A percentile compares a stretch with the other conserved stretches of the same genome.
phyloP scores from a whole-genome alignment of 164 flowering plant genomes.

The Tinospora cordifolia region DNA sequence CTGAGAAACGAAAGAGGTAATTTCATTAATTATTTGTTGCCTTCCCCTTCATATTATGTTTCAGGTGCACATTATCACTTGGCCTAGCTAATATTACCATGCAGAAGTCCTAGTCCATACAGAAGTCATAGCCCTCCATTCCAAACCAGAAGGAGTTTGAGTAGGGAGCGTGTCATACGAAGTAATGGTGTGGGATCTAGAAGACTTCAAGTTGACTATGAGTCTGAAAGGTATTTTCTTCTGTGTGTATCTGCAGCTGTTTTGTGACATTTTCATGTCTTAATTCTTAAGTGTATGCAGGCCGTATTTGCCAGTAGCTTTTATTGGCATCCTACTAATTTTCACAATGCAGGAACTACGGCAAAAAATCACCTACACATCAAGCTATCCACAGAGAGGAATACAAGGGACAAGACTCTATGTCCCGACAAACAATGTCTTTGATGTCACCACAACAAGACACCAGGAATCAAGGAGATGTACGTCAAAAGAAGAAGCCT shows the following conservation, averaged over 20 bases:
- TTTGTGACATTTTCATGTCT: not conserved
- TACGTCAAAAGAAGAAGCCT: constrained; percentile 19
- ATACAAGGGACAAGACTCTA: constrained; percentile 20
- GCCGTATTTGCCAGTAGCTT: not conserved
- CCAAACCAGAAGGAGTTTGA: constrained; percentile 26
- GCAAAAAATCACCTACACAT: constrained; percentile 31
- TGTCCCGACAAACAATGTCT: constrained; percentile 28
- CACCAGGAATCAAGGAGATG: constrained; percentile 15
- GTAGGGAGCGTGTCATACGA: constrained; percentile 20
- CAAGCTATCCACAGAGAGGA: constrained; percentile 22
- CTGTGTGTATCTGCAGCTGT: not conserved
- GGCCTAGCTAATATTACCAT: not conserved
- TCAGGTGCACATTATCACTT: not conserved
- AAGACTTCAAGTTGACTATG: constrained; percentile 20
- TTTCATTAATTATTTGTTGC: not conserved
- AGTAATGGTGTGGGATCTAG: constrained; percentile 21
- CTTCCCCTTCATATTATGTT: not conserved
- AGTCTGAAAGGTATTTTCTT: constrained; percentile 19
- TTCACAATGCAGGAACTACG: constrained; percentile 23
- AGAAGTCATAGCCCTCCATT: constrained; percentile 18
- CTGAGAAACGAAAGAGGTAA: constrained; percentile 42
- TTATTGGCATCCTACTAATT: not conserved
- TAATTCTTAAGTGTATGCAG: not conserved
- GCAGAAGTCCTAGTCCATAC: constrained; percentile 28
- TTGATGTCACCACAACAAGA: constrained; percentile 55